Percentiles rank a stretch among this genome's conserved stretches.
Conservation (phyloP, 345 rosid species). For the Lepidium africanum region DNA sequence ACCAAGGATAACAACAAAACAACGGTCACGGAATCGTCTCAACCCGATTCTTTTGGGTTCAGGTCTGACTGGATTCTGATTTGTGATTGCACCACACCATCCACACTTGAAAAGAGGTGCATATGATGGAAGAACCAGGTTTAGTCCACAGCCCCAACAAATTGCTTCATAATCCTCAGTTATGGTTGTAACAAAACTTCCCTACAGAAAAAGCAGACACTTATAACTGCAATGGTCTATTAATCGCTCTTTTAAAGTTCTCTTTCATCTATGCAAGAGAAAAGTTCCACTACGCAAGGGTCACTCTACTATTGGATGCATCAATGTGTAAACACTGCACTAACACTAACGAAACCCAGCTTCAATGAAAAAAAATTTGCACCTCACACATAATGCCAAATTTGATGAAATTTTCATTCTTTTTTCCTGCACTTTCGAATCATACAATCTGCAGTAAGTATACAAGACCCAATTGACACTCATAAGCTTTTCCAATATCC, state of each 20-base stretch:
- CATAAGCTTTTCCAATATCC: background rate
- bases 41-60: constrained; percentile 51
- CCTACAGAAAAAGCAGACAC: constrained; percentile 25
- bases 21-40: constrained; percentile 82
- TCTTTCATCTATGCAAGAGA: background rate
- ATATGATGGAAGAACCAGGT: constrained; percentile 59
- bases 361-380: background rate
- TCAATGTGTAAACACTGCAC: background rate
- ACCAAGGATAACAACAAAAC: constrained; percentile 52
- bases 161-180: constrained; percentile 48
- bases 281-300: background rate
- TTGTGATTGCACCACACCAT: constrained; percentile 96
- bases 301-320: background rate
- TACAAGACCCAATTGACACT: background rate
- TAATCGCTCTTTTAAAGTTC: background rate
- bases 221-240: background rate
- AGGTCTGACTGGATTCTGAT: constrained; percentile 35
- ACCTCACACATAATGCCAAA: background rate
- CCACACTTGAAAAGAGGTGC: constrained; percentile 74
- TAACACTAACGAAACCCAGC: constrained; percentile 2
- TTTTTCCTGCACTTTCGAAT: background rate
- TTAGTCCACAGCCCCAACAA: constrained; percentile 97
- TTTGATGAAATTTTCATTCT: background rate
- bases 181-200: constrained; percentile 40
- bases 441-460: background rate